A percentile compares a stretch with the other conserved stretches of the same genome.
These are phyloP conservation scores for Calocybe gangraenosa DNA, from an alignment of 768 basidiomycete species.

Conservation along the genomic window DNA sequence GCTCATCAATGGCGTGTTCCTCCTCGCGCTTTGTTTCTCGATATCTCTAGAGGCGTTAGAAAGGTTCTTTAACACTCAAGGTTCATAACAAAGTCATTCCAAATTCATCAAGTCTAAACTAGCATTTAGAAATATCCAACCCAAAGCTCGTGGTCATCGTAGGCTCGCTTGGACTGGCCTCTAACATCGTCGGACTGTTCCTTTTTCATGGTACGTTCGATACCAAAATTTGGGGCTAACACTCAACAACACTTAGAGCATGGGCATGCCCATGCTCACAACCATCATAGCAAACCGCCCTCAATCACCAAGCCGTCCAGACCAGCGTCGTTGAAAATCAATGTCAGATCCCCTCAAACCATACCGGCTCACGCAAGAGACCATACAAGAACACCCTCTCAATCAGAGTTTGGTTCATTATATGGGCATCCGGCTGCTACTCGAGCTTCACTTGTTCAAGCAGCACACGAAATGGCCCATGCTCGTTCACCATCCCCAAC, in stretches of 20 bases:
- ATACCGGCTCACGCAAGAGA: slow-evolving; percentile 16
- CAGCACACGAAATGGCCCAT: slow-evolving; percentile 76
- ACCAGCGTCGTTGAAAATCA: slow-evolving; percentile 17
- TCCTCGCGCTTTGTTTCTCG: slow-evolving; percentile 94
- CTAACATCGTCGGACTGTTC: slow-evolving; percentile 90
- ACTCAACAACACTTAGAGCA: slow-evolving; percentile 54
- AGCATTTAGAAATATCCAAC: slow-evolving; percentile 72
- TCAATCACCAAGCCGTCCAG: slow-evolving; percentile 28
- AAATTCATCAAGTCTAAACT: slow-evolving; percentile 9
- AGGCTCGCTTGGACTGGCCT: slow-evolving; percentile 82
- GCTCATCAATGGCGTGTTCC: slow-evolving; percentile 93
- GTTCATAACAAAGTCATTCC: slow-evolving; percentile 33
- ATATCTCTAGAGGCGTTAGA: slow-evolving; percentile 90
- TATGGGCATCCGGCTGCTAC: slow-evolving; percentile 75
- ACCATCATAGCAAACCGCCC: slow-evolving; percentile 38
- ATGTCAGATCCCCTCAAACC: slow-evolving; percentile 28
- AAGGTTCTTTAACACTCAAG: slow-evolving; percentile 82
- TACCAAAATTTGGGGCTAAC: too few species aligned
- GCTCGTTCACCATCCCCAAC: slow-evolving; percentile 45
- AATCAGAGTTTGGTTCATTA: slow-evolving; percentile 48
- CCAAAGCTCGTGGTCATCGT: slow-evolving; percentile 88
- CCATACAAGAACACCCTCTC: slow-evolving; percentile 26
- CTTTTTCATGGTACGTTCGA: slow-evolving; percentile 80
- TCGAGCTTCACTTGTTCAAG: slow-evolving; percentile 70
- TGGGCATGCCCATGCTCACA: slow-evolving; percentile 57